Evolutionary conservation across 139 green algal species (phyloP).

Genomic region (Chlorella vulgaris): DNA sequence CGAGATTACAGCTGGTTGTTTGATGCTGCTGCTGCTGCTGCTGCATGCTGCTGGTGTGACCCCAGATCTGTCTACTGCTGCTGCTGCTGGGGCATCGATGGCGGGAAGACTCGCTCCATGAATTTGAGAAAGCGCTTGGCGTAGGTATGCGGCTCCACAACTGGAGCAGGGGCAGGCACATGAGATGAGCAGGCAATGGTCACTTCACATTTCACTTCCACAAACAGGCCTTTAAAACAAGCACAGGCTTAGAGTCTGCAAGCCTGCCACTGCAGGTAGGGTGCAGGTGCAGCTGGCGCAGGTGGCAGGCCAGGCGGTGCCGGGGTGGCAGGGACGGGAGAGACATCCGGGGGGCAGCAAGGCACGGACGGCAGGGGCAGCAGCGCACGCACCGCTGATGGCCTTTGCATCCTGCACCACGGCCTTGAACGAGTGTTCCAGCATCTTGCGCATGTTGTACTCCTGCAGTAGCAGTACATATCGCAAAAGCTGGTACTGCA

Average conservation of each 20-base stretch:
- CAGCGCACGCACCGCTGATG: conserved; percentile 74
- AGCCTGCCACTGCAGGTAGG: too few relatives aligned
- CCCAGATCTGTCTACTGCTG: neutral
- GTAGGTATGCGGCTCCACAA: conserved; percentile 81
- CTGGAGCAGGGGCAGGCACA: conserved; percentile 4
- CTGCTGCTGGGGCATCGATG: neutral
- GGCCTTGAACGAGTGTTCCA: conserved; percentile 89
- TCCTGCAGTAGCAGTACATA: conserved; percentile 60
- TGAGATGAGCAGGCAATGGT: too few relatives aligned
- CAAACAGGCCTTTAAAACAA: too few relatives aligned
- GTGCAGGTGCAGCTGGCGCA: too few relatives aligned
- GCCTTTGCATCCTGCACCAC: conserved; percentile 69
- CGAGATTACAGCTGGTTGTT: too few relatives aligned
- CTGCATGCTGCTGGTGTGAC: neutral
- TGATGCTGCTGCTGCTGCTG: neutral
- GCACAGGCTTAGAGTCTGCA: too few relatives aligned
- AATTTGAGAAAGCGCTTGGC: conserved; percentile 78
- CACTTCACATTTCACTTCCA: too few relatives aligned
- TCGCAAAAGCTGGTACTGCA: too few relatives aligned
- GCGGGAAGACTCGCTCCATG: conserved; percentile 57
- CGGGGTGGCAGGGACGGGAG: too few relatives aligned
- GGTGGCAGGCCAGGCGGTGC: too few relatives aligned
- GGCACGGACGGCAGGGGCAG: too few relatives aligned
- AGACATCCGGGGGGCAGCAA: too few relatives aligned
- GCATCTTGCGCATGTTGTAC: conserved; percentile 84